Evolutionary conservation across 306 rosid species (phyloP), one percentile per base, ranked within the genome.

Genomic region (Begonia masoniana): DNA sequence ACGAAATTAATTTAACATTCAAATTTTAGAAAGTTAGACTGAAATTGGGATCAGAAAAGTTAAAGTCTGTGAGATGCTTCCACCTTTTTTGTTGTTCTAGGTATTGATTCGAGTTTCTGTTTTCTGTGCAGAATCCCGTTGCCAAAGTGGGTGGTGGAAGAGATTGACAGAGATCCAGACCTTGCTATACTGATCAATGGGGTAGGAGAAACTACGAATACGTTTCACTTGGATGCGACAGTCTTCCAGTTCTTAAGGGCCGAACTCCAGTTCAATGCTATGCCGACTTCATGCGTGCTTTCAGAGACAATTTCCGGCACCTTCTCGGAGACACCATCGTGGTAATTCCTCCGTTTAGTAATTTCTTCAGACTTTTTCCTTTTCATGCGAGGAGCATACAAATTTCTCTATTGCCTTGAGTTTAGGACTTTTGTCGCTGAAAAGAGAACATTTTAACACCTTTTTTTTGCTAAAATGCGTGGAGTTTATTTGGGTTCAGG

Each of bases 161-260:
- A 92, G 70, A 74, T 81, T 17, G 66, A 83, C 3, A 75, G 69
- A 15, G 99, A 92, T 56, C 81, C 58, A 9, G 89, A 92, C 73
- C 88, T 92, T 57, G 95, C 88, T 92, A 83, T 51, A 86, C 95
- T 24, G 99, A 92, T 76, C 96, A 86, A 69, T 92, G 99, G 99
- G 96, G 99, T 36, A 79, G 77, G 62, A 81, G 96, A 70, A 92
- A 92, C 62, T 54, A 63, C 6, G 99, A 92, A 73, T 92, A 86
- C 67, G 0, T 86, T 39, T 92, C 99, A 10, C 88, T 92, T 49
- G 99, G 95, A 8, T 75, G 78, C 46, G 99, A 92, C 68, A 81
- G 76, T 55, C 73, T 86, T 47, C 95, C 99, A 0, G 96, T 69
- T 9, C 95, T 92, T 48, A 92, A 92, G 74, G 99, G 96, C 58